Evolutionary conservation across 1,284 basidiomycete genomes (phyloP).

Genomic region (Irpex rosettiformis): DNA sequence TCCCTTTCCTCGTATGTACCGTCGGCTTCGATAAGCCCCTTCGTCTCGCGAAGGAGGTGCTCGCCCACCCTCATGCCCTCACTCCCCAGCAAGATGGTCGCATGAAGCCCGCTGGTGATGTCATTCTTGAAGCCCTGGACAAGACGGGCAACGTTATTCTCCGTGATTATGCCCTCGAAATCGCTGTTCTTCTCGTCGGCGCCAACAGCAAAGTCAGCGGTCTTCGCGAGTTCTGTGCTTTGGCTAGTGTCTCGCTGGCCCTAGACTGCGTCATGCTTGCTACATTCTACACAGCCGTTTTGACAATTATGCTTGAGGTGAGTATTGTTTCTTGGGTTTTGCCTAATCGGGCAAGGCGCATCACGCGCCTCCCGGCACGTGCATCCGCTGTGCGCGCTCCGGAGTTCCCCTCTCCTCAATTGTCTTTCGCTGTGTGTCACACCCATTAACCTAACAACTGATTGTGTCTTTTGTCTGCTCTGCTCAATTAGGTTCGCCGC

Average conservation of each 20-base stretch:
- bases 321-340: conserved; percentile 23
- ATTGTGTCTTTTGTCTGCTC: conserved; percentile 12
- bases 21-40: conserved; percentile 98
- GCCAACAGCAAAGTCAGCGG: conserved; percentile 88
- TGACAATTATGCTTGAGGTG: conserved; percentile 95
- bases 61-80: conserved; percentile 78
- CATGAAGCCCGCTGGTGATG: conserved; percentile 77
- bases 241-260: conserved; percentile 83
- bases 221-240: conserved; percentile 91
- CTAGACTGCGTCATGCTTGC: conserved; percentile 89
- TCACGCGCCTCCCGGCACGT: background rate
- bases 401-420: conserved; percentile 1
- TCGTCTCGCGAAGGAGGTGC: conserved; percentile 86
- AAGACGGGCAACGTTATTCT: conserved; percentile 82
- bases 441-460: conserved; percentile 7
- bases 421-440: conserved; percentile 4
- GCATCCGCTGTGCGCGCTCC: conserved; percentile 2
- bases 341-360: background rate
- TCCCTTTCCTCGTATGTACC: conserved; percentile 97
- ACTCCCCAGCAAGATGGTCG: conserved; percentile 44
- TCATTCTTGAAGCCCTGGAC: conserved; percentile 83
- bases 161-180: conserved; percentile 91
- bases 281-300: conserved; percentile 86
- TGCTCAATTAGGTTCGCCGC: conserved; percentile 30
- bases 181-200: conserved; percentile 85